phyloP scores from a whole-genome alignment of 2,329 filamentous ascomycete genomes.

The Lanzia echinophila region DNA sequence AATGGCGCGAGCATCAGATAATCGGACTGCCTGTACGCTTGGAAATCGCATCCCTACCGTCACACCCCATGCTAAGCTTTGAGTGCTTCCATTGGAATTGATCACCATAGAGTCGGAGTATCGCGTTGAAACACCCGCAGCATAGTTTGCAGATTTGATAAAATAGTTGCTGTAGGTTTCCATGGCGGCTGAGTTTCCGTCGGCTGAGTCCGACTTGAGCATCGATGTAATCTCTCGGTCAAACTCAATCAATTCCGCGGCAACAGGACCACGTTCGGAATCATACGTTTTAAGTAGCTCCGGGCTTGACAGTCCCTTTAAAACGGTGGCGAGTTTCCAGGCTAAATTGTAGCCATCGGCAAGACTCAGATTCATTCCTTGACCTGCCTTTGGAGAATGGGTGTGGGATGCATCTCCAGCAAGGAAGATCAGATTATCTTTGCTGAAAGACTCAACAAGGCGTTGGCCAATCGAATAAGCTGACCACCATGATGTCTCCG shows the following conservation, averaged over 20 bases:
- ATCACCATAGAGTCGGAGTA: not conserved
- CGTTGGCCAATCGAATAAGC: conserved; percentile 53
- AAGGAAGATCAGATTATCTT: conserved; percentile 49
- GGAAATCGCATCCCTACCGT: not conserved
- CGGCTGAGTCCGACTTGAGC: not conserved
- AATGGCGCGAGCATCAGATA: not conserved
- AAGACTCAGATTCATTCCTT: conserved; percentile 51
- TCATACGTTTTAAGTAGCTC: conserved; percentile 55
- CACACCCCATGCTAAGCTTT: not conserved
- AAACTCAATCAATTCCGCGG: conserved; percentile 59
- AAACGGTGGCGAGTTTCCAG: conserved; percentile 47
- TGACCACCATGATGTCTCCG: conserved; percentile 55
- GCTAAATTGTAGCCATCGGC: conserved; percentile 57
- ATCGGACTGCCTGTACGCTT: not conserved
- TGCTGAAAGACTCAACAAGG: conserved; percentile 50
- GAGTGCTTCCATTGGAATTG: not conserved
- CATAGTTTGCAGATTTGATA: not conserved
- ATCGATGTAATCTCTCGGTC: conserved; percentile 32
- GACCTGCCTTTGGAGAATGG: conserved; percentile 57
- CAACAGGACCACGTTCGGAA: conserved; percentile 53
- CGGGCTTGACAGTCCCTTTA: conserved; percentile 48
- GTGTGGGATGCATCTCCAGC: conserved; percentile 45
- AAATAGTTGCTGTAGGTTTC: not conserved
- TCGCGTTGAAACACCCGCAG: not conserved
- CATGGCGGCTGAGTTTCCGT: not conserved